A percentile compares a stretch with the other conserved stretches of the same genome.
These are phyloP conservation scores for Phytophthora rubi DNA, from an alignment of 352 stramenopile genomes.

Conservation along the genomic window DNA sequence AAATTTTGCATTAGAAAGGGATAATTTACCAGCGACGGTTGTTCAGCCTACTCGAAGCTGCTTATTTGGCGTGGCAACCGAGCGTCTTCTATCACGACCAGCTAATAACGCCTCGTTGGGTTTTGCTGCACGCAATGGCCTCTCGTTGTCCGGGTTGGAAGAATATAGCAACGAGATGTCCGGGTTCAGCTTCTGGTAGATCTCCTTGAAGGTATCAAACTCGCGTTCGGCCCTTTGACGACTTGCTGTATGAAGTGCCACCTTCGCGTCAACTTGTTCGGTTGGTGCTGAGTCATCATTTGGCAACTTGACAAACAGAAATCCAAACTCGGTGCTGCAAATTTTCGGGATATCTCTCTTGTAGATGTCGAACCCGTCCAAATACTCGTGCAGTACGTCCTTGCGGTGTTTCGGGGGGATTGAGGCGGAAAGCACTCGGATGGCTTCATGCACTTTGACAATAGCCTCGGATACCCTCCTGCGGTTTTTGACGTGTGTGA, in stretches of 20 bases:
- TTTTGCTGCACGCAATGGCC: constrained; percentile 24
- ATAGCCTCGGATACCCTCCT: constrained; percentile 26
- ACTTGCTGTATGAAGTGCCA: constrained; percentile 6
- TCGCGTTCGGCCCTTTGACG: constrained; percentile 28
- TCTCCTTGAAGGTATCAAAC: constrained; percentile 32
- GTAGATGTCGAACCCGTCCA: constrained; percentile 18
- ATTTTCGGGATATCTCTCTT: constrained; percentile 32
- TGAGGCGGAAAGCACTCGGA: constrained; percentile 36
- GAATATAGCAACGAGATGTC: constrained; percentile 8
- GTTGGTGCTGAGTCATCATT: constrained; percentile 23
- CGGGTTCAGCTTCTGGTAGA: constrained; percentile 33
- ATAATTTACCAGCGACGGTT: constrained; percentile 2
- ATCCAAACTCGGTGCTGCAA: constrained; percentile 32
- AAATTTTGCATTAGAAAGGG: no score
- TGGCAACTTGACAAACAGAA: constrained; percentile 41
- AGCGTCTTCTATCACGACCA: constrained; percentile 22
- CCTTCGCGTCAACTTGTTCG: constrained; percentile 13
- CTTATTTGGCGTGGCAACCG: constrained; percentile 18
- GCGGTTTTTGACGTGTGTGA: constrained; percentile 39
- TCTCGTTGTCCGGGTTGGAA: constrained; percentile 9
- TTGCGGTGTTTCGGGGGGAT: constrained; percentile 40
- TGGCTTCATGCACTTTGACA: constrained; percentile 46
- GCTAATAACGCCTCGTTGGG: constrained; percentile 29
- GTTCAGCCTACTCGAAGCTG: not conserved
- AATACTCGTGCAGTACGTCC: constrained; percentile 32